Conservation (phyloP, 345 rosid genomes). For the Sapria himalayana region DNA sequence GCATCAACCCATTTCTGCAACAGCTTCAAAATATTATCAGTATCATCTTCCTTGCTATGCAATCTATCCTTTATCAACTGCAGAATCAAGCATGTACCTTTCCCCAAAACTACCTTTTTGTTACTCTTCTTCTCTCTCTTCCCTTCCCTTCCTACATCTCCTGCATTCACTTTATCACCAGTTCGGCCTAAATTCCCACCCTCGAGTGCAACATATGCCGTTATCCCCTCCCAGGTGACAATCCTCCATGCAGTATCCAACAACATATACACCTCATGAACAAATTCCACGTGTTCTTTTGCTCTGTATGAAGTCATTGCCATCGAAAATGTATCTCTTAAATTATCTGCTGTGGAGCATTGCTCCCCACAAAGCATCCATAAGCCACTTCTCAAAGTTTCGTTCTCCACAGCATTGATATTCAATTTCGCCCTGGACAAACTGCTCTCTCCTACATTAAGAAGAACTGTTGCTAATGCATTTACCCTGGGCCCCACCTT, state of each 20-base stretch:
- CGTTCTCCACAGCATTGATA: constrained; percentile 18
- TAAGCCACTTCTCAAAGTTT: constrained; percentile 16
- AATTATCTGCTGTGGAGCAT: constrained; percentile 8
- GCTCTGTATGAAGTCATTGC: constrained; percentile 15
- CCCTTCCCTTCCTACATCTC: constrained; percentile 20
- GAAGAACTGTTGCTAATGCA: constrained; percentile 21
- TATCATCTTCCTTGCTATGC: constrained; percentile 13
- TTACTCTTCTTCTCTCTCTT: constrained; percentile 39
- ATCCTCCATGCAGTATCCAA: constrained; percentile 36
- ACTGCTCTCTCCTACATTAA: constrained; percentile 33
- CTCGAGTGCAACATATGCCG: constrained; percentile 40
- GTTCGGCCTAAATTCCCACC: constrained; percentile 22
- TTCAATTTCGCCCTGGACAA: constrained; percentile 22
- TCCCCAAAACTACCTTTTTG: constrained; percentile 54
- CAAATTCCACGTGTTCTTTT: constrained; percentile 26
- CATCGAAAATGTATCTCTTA: constrained; percentile 14
- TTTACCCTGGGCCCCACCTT: constrained; percentile 15
- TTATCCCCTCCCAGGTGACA: constrained; percentile 59
- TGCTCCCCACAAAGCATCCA: constrained; percentile 13
- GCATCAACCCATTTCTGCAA: constrained; percentile 27
- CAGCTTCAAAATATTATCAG: constrained; percentile 11
- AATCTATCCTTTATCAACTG: constrained; percentile 46
- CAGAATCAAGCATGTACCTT: constrained; percentile 41
- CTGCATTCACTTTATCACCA: constrained; percentile 19
- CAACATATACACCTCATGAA: constrained; percentile 23